Evolutionary conservation across 805 yeast species (phyloP), one percentile per base, ranked within the genome.

Genomic region (Spathaspora arborariae): DNA sequence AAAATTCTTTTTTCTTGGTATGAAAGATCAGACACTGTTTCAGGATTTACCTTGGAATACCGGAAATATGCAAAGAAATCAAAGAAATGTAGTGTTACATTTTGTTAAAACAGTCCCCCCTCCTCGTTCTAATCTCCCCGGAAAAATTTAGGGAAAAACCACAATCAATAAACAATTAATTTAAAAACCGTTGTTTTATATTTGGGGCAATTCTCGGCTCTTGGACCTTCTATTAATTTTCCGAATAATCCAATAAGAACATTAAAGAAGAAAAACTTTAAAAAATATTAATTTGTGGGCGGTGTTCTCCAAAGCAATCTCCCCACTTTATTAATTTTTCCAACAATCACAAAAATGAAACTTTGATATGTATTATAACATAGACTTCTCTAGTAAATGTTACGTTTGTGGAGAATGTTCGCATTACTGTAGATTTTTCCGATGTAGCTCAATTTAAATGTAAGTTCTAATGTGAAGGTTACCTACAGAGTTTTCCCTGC

Each of bases 211-310:
- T n/a, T 10, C n/a, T 30, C n/a, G 18, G 4, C 39, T 37, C 39
- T 13, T 37, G 39, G 39, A 37, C 39, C 39, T 37, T 37, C 39
- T 37, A n/a, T 4, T 20, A 37, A 37, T 37, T 37, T 37, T 37
- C 39, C 39, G 39, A 37, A 37, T 36, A 4, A n/a, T 30, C 18
- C n/a, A 3, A 24, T 15, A 20, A 37, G 40, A 37, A 21, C n/a
- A 15, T 8, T 11, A 21, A 37, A 37, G 40, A 37, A 20, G 21
- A 37, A 13, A 10, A 20, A 3, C 37, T 18, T 38, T 42, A 45
- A 42, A 30, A 30, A 30, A 30, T n/a, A n/a, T n/a, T n/a, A n/a
- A n/a, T n/a, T n/a, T n/a, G n/a, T n/a, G n/a, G n/a, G n/a, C n/a
- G n/a, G n/a, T n/a, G n/a, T 30, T n/a, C 35, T 15, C 35, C 35